Conservation (phyloP, 345 rosid genomes). For the Eucalyptus decipiens region DNA sequence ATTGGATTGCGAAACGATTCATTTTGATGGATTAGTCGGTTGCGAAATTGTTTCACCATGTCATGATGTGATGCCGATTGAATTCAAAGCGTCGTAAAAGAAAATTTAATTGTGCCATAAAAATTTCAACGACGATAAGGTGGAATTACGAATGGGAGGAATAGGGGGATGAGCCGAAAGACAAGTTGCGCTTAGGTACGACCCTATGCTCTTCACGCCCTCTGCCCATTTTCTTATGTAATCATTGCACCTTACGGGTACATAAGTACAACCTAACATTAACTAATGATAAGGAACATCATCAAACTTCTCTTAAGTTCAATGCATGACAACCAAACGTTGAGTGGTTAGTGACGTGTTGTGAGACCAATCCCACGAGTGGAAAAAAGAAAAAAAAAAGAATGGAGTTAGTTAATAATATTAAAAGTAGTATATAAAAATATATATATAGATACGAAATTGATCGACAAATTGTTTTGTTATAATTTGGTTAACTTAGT, state of each 20-base stretch:
- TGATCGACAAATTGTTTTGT: background rate
- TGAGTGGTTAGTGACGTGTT: background rate
- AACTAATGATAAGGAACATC: background rate
- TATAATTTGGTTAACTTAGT: background rate
- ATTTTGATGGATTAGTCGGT: background rate
- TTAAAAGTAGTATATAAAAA: background rate
- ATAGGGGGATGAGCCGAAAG: background rate
- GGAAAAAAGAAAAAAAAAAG: background rate
- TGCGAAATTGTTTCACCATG: accelerated
- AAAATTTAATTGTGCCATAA: background rate
- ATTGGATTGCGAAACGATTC: background rate
- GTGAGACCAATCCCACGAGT: background rate
- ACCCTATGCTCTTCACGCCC: background rate
- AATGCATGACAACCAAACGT: background rate
- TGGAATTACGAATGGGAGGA: background rate
- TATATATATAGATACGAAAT: background rate
- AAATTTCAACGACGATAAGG: background rate
- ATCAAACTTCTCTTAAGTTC: background rate
- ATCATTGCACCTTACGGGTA: background rate
- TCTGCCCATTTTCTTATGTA: background rate
- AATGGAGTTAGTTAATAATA: background rate
- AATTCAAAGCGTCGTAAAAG: background rate
- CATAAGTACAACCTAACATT: background rate
- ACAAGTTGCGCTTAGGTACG: background rate
- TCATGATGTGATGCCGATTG: accelerated